Evolutionary conservation across 169 alveolate genomes (phyloP).

Genomic region (Cryptosporidium bovis): DNA sequence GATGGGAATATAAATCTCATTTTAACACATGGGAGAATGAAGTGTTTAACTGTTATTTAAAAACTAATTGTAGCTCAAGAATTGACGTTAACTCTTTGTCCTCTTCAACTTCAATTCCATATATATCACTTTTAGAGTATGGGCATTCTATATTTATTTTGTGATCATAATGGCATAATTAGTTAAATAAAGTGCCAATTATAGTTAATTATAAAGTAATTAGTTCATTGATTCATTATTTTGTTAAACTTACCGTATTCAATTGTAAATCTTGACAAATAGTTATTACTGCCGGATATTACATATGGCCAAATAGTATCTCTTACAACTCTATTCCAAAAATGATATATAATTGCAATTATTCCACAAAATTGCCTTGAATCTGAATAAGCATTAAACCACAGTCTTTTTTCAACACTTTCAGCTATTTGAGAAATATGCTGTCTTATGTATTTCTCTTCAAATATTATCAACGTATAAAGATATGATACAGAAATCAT

Average conservation of each 20-base stretch:
- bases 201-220: not conserved
- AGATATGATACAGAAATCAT: not conserved
- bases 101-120: slow-evolving; percentile 6
- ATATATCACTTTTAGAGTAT: not conserved
- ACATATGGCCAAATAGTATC: slow-evolving; percentile 40
- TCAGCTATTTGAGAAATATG: not conserved
- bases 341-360: slow-evolving; percentile 7
- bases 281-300: not conserved
- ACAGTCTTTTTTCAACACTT: not conserved
- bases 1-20: not conserved
- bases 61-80: slow-evolving; percentile 33
- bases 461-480: not conserved
- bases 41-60: not conserved
- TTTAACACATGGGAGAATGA: slow-evolving; percentile 66
- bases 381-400: slow-evolving; percentile 29
- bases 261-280: slow-evolving; percentile 11
- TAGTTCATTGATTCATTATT: not conserved
- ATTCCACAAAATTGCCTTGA: slow-evolving; percentile 43
- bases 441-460: slow-evolving; percentile 12
- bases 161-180: not conserved
- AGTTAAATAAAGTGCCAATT: not conserved
- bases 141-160: slow-evolving; percentile 37
- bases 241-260: slow-evolving; percentile 46
- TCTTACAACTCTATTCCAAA: slow-evolving; percentile 42
- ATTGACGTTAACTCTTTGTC: slow-evolving; percentile 56